Evolutionary conservation across 2,329 filamentous ascomycete species (phyloP), one percentile per base, ranked within the genome.

Genomic region (Annulohypoxylon truncatum): DNA sequence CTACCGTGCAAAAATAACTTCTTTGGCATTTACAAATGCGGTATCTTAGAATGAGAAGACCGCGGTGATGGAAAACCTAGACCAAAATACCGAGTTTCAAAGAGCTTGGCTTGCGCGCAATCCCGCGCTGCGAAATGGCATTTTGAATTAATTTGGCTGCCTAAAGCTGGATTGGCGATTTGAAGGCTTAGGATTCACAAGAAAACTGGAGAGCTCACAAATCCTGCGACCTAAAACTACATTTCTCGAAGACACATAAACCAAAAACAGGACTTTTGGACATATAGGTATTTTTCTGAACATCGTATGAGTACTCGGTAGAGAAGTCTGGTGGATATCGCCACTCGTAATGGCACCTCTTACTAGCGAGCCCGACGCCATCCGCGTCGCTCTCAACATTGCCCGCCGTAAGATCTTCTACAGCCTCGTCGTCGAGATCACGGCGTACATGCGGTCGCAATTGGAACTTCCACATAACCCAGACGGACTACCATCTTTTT

Each of bases 321-420:
- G 8, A 52, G 15, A 13, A 42, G 8, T n/a, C 4, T 29, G 3
- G 33, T 33, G 53, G 24, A 31, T 50, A 51, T 59, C 13, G 44
- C 54, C 47, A 29, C 53, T 28, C 51, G 29, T 12, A 60, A 87
- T 87, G 85, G 84, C 85, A 61, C 85, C 85, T 55, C 79, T 85
- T 53, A 85, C 82, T 59, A 81, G 80, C 33, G 85, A 87, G 67
- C 85, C 85, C 51, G 82, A 84, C 63, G 85, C 86, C 70, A 76
- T 88, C 57, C 81, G 85, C 76, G 82, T 88, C 56, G 80, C 85
- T 24, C 80, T 89, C 40, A 85, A 87, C 68, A 79, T 80, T 26
- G 82, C 83, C 26, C 81, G 82, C 46, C 84, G 86, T 48, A 81
- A 81, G 66, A 85, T 82, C 2, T 81, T 87, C 29, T 82, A 85